Percentiles rank a stretch among this genome's conserved stretches.
Conservation (phyloP, 2,329 filamentous ascomycete genomes). For the Canariomyces notabilis region DNA sequence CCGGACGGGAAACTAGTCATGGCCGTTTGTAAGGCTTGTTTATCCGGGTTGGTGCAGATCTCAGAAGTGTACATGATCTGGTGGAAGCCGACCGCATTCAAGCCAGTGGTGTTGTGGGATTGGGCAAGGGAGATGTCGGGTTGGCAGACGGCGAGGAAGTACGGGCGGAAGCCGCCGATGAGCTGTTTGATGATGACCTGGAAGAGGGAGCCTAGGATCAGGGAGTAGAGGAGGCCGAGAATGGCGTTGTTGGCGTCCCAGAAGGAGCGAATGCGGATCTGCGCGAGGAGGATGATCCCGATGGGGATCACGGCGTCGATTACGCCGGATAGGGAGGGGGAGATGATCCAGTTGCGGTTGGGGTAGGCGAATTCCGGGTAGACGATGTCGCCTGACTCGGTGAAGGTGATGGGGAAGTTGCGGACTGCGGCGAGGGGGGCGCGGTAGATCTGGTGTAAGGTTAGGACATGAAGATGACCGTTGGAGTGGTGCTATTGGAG, state of each 20-base stretch:
- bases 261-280: slow-evolving; percentile 63
- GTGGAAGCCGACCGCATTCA: slow-evolving; percentile 46
- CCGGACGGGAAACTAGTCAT: slow-evolving; percentile 65
- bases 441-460: slow-evolving; percentile 41
- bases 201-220: slow-evolving; percentile 68
- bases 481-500: background rate
- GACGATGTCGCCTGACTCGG: slow-evolving; percentile 54
- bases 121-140: slow-evolving; percentile 45
- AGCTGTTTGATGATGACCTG: slow-evolving; percentile 73
- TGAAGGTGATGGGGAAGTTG: slow-evolving; percentile 58
- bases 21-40: slow-evolving; percentile 52
- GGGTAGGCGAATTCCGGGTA: slow-evolving; percentile 62
- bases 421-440: slow-evolving; percentile 51
- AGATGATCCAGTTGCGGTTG: slow-evolving; percentile 56
- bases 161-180: slow-evolving; percentile 66
- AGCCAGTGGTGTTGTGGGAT: slow-evolving; percentile 36
- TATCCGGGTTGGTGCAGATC: slow-evolving; percentile 54
- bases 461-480: background rate
- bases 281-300: slow-evolving; percentile 57
- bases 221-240: slow-evolving; percentile 63
- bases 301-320: slow-evolving; percentile 58
- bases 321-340: slow-evolving; percentile 53
- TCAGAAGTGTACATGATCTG: slow-evolving; percentile 59
- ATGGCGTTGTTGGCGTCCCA: slow-evolving; percentile 68
- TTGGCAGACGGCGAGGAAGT: slow-evolving; percentile 63